Percentiles rank a stretch among this genome's conserved stretches.
These are phyloP conservation scores for Tricholoma flavovirens DNA, from an alignment of 768 basidiomycete genomes.

Conservation along the genomic window DNA sequence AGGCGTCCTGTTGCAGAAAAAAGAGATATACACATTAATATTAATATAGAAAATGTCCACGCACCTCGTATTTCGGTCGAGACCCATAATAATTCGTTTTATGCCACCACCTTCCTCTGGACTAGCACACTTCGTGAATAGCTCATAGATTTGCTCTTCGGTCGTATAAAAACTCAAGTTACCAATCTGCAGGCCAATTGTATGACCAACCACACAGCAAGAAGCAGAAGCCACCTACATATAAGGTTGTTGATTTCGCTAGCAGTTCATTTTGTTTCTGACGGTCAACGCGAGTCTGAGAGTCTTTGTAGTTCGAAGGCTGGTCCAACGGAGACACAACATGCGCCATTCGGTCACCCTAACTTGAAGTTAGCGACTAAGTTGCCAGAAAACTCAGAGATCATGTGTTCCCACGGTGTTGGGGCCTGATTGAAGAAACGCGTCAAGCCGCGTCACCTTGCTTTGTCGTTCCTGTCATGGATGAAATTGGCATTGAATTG, in stretches of 20 bases:
- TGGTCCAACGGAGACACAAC: constrained; percentile 82
- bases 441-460: constrained; percentile 46
- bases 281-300: constrained; percentile 75
- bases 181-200: constrained; percentile 54
- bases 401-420: constrained; percentile 32
- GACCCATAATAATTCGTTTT: constrained; percentile 92
- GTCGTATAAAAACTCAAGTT: constrained; percentile 94
- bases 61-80: constrained; percentile 84
- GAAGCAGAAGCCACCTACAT: constrained; percentile 52
- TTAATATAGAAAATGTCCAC: constrained; percentile 4
- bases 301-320: constrained; percentile 97
- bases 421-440: constrained; percentile 18
- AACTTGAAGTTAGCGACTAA: constrained; percentile 8
- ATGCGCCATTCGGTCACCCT: constrained; percentile 61
- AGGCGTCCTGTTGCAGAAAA: constrained; percentile 55
- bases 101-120: constrained; percentile 85
- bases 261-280: constrained; percentile 77
- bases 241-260: constrained; percentile 80
- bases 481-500: constrained; percentile 84
- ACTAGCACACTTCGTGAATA: constrained; percentile 86
- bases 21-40: constrained; percentile 9
- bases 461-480: constrained; percentile 50
- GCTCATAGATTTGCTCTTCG: constrained; percentile 92
- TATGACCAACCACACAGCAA: constrained; percentile 10
- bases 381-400: background rate